A percentile compares a stretch with the other conserved stretches of the same genome.
Evolutionary conservation across 495 filamentous ascomycete genomes (phyloP).

Genomic region (Penicillium pulvis): DNA sequence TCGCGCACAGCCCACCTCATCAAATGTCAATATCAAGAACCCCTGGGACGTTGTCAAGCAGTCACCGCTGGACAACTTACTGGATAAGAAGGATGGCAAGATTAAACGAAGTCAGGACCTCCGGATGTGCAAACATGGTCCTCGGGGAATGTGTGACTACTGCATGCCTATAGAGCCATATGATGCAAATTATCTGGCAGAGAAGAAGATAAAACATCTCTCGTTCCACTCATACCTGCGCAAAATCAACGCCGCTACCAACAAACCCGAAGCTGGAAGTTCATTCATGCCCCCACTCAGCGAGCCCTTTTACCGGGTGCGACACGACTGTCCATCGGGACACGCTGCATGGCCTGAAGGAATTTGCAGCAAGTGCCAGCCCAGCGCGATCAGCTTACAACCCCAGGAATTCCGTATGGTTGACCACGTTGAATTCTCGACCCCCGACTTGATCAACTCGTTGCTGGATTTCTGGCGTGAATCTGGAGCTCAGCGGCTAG

Average conservation of each 20-base stretch:
- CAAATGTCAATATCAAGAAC: slow-evolving; percentile 69
- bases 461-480: slow-evolving; percentile 90
- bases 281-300: slow-evolving; percentile 96
- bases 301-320: slow-evolving; percentile 92
- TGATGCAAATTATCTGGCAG: slow-evolving; percentile 78
- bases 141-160: slow-evolving; percentile 98
- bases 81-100: slow-evolving; percentile 93
- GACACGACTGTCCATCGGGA: slow-evolving; percentile 84
- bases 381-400: slow-evolving; percentile 93
- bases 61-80: slow-evolving; percentile 76
- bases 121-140: slow-evolving; percentile 93
- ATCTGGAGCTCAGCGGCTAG: slow-evolving; percentile 77
- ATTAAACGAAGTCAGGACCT: slow-evolving; percentile 73
- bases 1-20: slow-evolving; percentile 57
- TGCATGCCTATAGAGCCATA: slow-evolving; percentile 98
- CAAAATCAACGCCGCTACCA: slow-evolving; percentile 93
- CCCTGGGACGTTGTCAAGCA: slow-evolving; percentile 93
- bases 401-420: slow-evolving; percentile 97
- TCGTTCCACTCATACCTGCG: slow-evolving; percentile 94
- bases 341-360: slow-evolving; percentile 93
- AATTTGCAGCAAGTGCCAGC: slow-evolving; percentile 99
- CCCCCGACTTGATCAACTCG: slow-evolving; percentile 76
- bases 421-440: slow-evolving; percentile 95
- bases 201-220: slow-evolving; percentile 98
- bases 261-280: slow-evolving; percentile 85